These are phyloP conservation scores for Saccharomycopsis sp. DNA, from an alignment of 805 yeast species.

Conservation along the genomic window DNA sequence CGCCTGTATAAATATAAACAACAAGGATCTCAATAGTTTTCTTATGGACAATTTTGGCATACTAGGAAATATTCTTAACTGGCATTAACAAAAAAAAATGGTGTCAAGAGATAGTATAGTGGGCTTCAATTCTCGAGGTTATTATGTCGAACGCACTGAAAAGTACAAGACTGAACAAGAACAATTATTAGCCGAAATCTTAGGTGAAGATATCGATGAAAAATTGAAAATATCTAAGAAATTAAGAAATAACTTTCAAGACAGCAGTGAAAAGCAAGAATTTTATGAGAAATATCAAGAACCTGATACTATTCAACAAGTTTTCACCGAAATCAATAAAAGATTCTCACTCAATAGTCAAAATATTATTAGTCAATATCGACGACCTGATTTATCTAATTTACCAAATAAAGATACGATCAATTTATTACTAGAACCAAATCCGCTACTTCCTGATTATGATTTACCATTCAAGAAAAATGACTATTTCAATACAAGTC, in stretches of 20 bases:
- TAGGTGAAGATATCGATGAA: constrained; percentile 19
- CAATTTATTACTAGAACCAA: constrained; percentile 14
- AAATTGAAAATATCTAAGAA: constrained; percentile 17
- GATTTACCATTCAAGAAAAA: constrained; percentile 17
- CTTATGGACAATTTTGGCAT: no score
- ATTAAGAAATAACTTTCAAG: not conserved
- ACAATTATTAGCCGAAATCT: constrained; percentile 13
- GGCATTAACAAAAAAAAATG: no score
- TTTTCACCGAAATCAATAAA: constrained; percentile 16
- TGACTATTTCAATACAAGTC: constrained; percentile 11
- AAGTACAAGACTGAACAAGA: constrained; percentile 12
- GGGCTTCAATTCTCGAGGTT: constrained; percentile 2
- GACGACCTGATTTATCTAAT: constrained; percentile 15
- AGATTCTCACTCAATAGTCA: constrained; percentile 16
- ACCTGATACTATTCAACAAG: constrained; percentile 13
- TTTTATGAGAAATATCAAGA: constrained; percentile 4
- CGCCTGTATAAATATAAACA: not conserved
- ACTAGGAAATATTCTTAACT: no score
- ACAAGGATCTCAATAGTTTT: not conserved
- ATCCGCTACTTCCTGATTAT: constrained; percentile 5
- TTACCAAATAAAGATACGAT: constrained; percentile 8
- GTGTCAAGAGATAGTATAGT: not conserved
- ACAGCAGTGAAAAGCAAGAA: not conserved
- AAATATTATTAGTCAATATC: constrained; percentile 9
- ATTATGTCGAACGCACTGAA: constrained; percentile 12